Evolutionary conservation across 2,329 filamentous ascomycete species (phyloP).

Genomic region (Fusarium denticulatum): DNA sequence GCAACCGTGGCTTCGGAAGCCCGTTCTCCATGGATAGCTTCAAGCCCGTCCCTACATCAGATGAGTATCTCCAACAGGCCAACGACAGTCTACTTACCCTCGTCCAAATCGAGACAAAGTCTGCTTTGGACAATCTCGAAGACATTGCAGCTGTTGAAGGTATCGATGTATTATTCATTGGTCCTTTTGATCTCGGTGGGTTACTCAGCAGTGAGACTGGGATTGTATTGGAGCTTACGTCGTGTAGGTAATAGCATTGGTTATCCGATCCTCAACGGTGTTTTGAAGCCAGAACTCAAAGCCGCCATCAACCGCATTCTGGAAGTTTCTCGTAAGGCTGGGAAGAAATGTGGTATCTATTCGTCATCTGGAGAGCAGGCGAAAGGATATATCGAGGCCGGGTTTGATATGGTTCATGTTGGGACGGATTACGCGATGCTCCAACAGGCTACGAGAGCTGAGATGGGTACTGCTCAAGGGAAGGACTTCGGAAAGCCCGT

Average conservation of each 20-base stretch:
- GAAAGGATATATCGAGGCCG: constrained; percentile 1
- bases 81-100: constrained; percentile 8
- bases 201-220: fast-evolving
- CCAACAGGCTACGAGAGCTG: not conserved
- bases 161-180: constrained; percentile 3
- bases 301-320: not conserved
- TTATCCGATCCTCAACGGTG: constrained; percentile 7
- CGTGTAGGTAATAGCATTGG: constrained; percentile 4
- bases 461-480: not conserved
- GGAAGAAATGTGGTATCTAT: constrained; percentile 14
- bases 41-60: constrained; percentile 1
- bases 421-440: constrained; percentile 1
- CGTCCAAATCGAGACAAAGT: constrained; percentile 13
- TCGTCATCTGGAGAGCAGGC: not conserved
- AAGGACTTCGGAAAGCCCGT: not conserved
- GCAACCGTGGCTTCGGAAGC: constrained; percentile 13
- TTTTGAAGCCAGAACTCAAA: not conserved
- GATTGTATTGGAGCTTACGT: fast-evolving
- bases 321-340: not conserved
- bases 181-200: constrained; percentile 8
- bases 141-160: not conserved
- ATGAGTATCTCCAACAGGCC: constrained; percentile 18
- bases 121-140: constrained; percentile 3
- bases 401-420: constrained; percentile 11
- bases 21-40: constrained; percentile 12